Base-by-base conservation (phyloP, 108 stramenopile genomes). In the Nitzschia putrida region DNA sequence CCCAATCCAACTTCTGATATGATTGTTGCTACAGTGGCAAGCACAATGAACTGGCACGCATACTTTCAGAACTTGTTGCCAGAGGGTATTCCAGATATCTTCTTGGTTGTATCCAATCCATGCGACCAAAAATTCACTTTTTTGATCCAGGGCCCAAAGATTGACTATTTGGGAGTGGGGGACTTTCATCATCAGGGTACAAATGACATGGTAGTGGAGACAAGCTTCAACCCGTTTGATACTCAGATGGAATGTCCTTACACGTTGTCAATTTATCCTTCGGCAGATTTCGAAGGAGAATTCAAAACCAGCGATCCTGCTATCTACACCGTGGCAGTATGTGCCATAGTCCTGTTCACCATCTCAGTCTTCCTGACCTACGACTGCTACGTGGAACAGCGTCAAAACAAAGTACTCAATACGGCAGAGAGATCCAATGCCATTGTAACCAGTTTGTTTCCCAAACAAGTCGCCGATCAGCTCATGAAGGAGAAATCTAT, bases 61-160 rank as follows among this genome's bases (percentile, higher is more conserved):
- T 59, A 7, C 58, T 59, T 59, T 20, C n/a, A 37, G 12, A 37
- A 59, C 39, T 16, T 59, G 11, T 20, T 69, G 22, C 59, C 59
- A 3, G 18, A 9, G 2, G 39, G 39, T 9, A 44, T 45, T 8
- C 12, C 18, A 6, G 79, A 77, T n/a, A 52, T 83, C 1, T 40
- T 69, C 26, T 53, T 71, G 22, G 79, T 77, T 8, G 23, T 83
- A 11, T 47, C 70, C 8, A 80, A 80, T 51, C 20, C 57, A n/a
- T 77, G 79, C 44, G 42, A 34, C 14, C 66, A 80, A 26, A 7
- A 23, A n/a, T 77, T 69, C 44, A 80, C 79, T 2, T 83, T 69
- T 34, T n/a, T 22, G 9, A 38, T 82, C 11, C 52, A 71, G 20
- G 81, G 81, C 25, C 18, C 20, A 2, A 37, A 58, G 0, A 65